Percentiles rank a stretch among this genome's conserved stretches.
Conservation (phyloP, 495 filamentous ascomycete genomes). For the Thermochaetoides thermophila region DNA sequence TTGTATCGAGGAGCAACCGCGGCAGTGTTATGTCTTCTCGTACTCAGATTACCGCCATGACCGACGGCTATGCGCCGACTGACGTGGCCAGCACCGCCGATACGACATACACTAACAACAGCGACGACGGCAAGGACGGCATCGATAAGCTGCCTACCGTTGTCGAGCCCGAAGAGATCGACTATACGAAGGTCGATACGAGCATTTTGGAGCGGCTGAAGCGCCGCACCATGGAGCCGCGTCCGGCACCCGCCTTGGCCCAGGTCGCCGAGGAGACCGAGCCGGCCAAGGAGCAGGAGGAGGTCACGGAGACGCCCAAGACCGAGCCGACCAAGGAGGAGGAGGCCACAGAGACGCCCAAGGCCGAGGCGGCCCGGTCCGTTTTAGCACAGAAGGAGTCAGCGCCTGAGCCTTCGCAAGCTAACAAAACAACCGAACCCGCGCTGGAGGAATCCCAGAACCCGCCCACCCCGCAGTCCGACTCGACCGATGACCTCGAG, state of each 20-base stretch:
- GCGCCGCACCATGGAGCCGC: constrained; percentile 10
- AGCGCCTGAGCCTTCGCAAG: too few relatives aligned
- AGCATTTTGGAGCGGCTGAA: constrained; percentile 26
- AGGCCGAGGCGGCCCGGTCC: too few relatives aligned
- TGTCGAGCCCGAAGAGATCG: constrained; percentile 32
- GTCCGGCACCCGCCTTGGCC: constrained; percentile 2
- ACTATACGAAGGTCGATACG: constrained; percentile 39
- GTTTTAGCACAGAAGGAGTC: too few relatives aligned
- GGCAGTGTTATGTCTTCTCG: constrained; percentile 44
- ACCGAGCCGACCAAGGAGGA: neutral
- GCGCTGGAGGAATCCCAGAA: too few relatives aligned
- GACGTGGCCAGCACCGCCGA: constrained; percentile 35
- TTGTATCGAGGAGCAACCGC: constrained; percentile 45
- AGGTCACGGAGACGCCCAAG: neutral
- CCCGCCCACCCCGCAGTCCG: neutral
- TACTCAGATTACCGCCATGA: constrained; percentile 45
- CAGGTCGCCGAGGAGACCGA: constrained; percentile 5
- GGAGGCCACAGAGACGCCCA: neutral
- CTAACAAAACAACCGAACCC: too few relatives aligned
- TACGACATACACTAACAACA: constrained; percentile 34
- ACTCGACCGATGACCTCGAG: constrained; percentile 12
- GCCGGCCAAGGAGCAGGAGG: constrained; percentile 1
- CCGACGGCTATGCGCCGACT: constrained; percentile 39
- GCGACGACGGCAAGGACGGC: constrained; percentile 27
- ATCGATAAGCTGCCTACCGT: constrained; percentile 23